phyloP scores from a whole-genome alignment of 495 filamentous ascomycete species.

The Penicillium turbatum region DNA sequence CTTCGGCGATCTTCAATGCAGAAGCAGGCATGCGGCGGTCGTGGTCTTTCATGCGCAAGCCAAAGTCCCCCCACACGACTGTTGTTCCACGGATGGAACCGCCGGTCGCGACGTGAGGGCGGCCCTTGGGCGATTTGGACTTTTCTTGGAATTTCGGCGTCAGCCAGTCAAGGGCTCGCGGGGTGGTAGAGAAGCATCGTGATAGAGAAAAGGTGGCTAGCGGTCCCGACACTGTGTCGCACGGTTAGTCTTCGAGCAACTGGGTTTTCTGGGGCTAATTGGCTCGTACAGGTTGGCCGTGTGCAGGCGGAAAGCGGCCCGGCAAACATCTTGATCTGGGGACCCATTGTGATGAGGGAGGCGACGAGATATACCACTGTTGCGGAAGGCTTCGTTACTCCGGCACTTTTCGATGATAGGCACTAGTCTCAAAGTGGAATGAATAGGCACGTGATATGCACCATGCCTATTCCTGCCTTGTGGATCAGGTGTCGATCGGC shows the following conservation, averaged over 20 bases:
- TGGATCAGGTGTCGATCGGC: neutral
- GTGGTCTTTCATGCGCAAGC: constrained; percentile 88
- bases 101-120: constrained; percentile 81
- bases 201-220: constrained; percentile 33
- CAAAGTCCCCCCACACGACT: constrained; percentile 94
- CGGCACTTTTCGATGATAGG: constrained; percentile 32
- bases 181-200: constrained; percentile 71
- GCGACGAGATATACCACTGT: constrained; percentile 10
- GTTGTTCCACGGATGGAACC: constrained; percentile 90
- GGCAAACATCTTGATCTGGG: constrained; percentile 36
- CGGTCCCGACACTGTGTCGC: constrained; percentile 30
- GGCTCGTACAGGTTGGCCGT: constrained; percentile 35
- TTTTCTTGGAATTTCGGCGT: constrained; percentile 68
- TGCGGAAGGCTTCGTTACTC: constrained; percentile 15
- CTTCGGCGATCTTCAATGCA: constrained; percentile 83
- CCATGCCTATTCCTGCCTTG: neutral
- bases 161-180: constrained; percentile 67
- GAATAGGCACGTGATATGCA: constrained; percentile 22
- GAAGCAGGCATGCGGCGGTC: constrained; percentile 84
- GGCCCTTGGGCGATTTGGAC: constrained; percentile 86
- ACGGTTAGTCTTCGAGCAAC: constrained; percentile 20
- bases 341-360: constrained; percentile 31
- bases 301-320: constrained; percentile 35
- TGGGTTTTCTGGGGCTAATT: constrained; percentile 3
- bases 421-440: constrained; percentile 23